A percentile compares a stretch with the other conserved stretches of the same genome.
These are phyloP conservation scores for Mangifera indica DNA, from an alignment of 345 rosid genomes.

Conservation along the genomic window DNA sequence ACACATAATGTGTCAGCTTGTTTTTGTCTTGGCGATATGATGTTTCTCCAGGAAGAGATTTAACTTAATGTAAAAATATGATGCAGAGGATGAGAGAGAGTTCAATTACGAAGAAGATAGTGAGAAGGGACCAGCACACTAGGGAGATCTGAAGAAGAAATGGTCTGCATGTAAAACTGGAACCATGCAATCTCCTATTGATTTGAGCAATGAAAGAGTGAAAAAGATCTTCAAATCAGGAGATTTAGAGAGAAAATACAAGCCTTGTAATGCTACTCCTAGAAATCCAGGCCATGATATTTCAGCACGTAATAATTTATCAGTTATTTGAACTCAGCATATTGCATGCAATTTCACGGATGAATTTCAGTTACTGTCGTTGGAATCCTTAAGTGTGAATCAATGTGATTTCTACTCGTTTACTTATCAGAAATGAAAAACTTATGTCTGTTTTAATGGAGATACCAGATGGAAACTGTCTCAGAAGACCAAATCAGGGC, in stretches of 20 bases:
- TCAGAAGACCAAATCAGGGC: conserved; percentile 44
- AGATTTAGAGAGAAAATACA: conserved; percentile 31
- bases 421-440: background rate
- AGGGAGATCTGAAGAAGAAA: conserved; percentile 48
- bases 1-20: too few species aligned
- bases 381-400: conserved; percentile 24
- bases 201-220: conserved; percentile 28
- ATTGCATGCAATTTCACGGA: background rate
- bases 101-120: conserved; percentile 44
- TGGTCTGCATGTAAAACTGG: conserved; percentile 43
- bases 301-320: conserved; percentile 28
- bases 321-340: background rate
- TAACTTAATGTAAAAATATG: background rate
- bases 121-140: conserved; percentile 46
- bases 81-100: conserved; percentile 61
- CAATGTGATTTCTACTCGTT: background rate
- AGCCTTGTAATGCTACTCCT: conserved; percentile 33
- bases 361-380: too few species aligned
- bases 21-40: background rate
- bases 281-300: conserved; percentile 65
- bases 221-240: conserved; percentile 17
- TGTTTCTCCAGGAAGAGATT: too few species aligned
- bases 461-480: conserved; percentile 35
- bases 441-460: background rate
- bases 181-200: conserved; percentile 41